Base-by-base conservation (phyloP, 352 stramenopile species). In the Pseudoperonospora humuli region DNA sequence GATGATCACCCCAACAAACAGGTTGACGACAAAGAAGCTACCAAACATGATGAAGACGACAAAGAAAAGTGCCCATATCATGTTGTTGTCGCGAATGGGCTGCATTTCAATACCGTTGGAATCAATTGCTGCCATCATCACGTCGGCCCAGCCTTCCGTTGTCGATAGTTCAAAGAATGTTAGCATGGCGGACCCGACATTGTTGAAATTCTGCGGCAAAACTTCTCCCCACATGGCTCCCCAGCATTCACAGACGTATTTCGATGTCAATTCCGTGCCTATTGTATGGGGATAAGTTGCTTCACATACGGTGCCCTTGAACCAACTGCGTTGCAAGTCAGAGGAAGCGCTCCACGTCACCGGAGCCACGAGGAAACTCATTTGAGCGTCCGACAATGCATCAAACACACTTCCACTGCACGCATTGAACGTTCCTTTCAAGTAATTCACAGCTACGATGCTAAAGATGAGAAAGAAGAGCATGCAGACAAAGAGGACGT, bases 381-480 rank as follows among this genome's bases (percentile, higher is more conserved):
- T n/a, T n/a, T n/a, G n/a, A n/a, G n/a, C n/a, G n/a, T n/a, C n/a
- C n/a, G n/a, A n/a, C n/a, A n/a, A n/a, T n/a, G n/a, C n/a, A 6
- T 67, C 35, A 31, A 91, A 86, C 6, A 63, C 54, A 18, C 54
- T n/a, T n/a, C 79, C 85, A 37, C 64, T 45, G 61, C 92, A 97
- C 0, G 58, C 33, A 47, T 87, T 79, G 57, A 97, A 88, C 0
- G 62, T n/a, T 70, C 91, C 93, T 59, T 97, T 97, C 35, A 97
- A 66, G 50, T 97, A 97, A 27, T 88, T 95, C 0, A 97, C 87
- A 3, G 86, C 78, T 43, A 98, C 69, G 44, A 98, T 97, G 45
- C 86, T 93, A 69, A 98, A 98, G 34, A 97, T 95, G 18, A 98
- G 68, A 43, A 95, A 96, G 50, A 97, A 95, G 0, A 98, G 64